Conservation (phyloP, 352 stramenopile genomes). For the Elongisporangium prolatum region DNA sequence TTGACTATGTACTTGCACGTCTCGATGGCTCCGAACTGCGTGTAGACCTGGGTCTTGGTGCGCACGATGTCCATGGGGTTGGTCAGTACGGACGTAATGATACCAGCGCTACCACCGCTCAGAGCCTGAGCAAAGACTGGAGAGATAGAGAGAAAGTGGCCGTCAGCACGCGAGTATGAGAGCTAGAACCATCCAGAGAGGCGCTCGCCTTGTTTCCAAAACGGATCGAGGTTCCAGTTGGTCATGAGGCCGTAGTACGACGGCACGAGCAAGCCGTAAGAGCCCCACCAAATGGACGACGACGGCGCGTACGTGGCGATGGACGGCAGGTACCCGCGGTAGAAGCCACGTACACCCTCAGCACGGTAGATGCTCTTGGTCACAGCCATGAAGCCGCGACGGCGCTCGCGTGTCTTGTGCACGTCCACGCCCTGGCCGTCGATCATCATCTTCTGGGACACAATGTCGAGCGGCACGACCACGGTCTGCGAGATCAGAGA, state of each 20-base stretch:
- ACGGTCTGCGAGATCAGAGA: constrained; percentile 84
- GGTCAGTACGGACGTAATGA: constrained; percentile 75
- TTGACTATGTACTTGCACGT: constrained; percentile 82
- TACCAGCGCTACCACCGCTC: constrained; percentile 66
- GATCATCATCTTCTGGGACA: constrained; percentile 89
- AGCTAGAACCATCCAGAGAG: not conserved
- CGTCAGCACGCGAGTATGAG: not conserved
- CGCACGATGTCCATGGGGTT: constrained; percentile 90
- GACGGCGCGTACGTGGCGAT: constrained; percentile 86
- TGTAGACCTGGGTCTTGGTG: constrained; percentile 82
- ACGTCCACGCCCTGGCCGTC: constrained; percentile 64
- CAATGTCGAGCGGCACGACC: constrained; percentile 85
- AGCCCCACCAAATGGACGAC: constrained; percentile 86
- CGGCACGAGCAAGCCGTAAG: constrained; percentile 76
- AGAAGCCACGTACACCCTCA: constrained; percentile 76
- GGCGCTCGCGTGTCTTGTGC: constrained; percentile 48
- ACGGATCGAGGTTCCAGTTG: constrained; percentile 50
- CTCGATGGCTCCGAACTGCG: constrained; percentile 77
- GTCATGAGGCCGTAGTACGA: constrained; percentile 64
- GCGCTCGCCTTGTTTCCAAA: constrained; percentile 75
- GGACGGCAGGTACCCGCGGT: constrained; percentile 77
- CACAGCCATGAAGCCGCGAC: constrained; percentile 54
- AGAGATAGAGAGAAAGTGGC: not conserved
- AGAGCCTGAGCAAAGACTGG: constrained; percentile 71
- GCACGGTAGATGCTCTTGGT: constrained; percentile 55